Conservation (phyloP, 2,329 filamentous ascomycete genomes). For the Penicillium sclerotigenum region DNA sequence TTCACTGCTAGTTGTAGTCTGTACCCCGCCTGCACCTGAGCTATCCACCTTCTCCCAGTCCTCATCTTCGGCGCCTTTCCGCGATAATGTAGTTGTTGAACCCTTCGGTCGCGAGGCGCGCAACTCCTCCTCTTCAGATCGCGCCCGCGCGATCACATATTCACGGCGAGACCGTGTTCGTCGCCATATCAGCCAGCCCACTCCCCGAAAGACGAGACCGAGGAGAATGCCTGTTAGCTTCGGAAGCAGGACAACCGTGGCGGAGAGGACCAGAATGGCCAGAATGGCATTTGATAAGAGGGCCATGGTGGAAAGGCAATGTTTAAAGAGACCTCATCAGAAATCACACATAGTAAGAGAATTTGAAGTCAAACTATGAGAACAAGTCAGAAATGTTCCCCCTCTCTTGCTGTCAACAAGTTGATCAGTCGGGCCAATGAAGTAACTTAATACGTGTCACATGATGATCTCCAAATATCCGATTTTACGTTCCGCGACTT, state of each 20-base stretch:
- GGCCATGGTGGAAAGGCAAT: slow-evolving; percentile 29
- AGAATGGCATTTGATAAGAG: slow-evolving; percentile 33
- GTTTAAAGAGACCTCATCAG: slow-evolving; percentile 14
- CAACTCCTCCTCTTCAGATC: slow-evolving; percentile 42
- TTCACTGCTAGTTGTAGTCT: slow-evolving; percentile 43
- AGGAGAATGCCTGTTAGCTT: slow-evolving; percentile 33
- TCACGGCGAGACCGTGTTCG: slow-evolving; percentile 62
- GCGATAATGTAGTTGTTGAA: slow-evolving; percentile 18
- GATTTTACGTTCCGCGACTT: slow-evolving; percentile 5
- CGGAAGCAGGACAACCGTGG: slow-evolving; percentile 36
- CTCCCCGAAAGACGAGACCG: slow-evolving; percentile 36
- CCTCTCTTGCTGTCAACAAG: slow-evolving; percentile 21
- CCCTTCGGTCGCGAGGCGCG: slow-evolving; percentile 25
- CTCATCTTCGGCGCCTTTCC: slow-evolving; percentile 50
- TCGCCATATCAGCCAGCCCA: slow-evolving; percentile 62
- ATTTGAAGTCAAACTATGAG: neutral
- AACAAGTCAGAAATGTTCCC: slow-evolving; percentile 7
- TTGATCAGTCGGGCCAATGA: slow-evolving; percentile 13
- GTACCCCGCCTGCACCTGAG: slow-evolving; percentile 48
- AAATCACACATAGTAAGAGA: slow-evolving; percentile 20
- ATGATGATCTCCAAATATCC: slow-evolving; percentile 14
- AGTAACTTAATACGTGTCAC: slow-evolving; percentile 24
- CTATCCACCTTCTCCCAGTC: slow-evolving; percentile 69
- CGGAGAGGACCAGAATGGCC: slow-evolving; percentile 33
- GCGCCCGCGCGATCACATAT: slow-evolving; percentile 51